phyloP scores from a whole-genome alignment of 2,329 filamentous ascomycete species.

The Cordyceps cateniannulata region DNA sequence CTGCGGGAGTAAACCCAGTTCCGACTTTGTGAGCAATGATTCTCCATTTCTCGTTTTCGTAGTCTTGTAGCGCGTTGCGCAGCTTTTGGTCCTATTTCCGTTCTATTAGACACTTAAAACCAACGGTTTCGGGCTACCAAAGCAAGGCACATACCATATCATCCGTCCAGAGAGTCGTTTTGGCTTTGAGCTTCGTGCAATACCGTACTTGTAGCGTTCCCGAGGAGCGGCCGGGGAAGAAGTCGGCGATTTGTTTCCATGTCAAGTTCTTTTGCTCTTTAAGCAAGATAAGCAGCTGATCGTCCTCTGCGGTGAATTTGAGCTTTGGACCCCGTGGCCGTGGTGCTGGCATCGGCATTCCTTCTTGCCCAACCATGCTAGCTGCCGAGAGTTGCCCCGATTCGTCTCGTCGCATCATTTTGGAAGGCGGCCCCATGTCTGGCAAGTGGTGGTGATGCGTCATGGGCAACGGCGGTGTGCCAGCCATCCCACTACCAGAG shows the following conservation, averaged over 20 bases:
- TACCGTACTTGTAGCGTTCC: slow-evolving; percentile 91
- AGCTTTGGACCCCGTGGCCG: slow-evolving; percentile 81
- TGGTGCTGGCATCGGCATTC: slow-evolving; percentile 79
- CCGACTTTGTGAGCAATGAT: slow-evolving; percentile 88
- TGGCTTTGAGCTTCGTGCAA: slow-evolving; percentile 90
- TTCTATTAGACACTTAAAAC: neutral
- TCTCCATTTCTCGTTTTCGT: slow-evolving; percentile 89
- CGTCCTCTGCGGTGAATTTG: slow-evolving; percentile 90
- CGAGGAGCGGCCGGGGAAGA: slow-evolving; percentile 85
- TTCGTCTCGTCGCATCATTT: slow-evolving; percentile 58
- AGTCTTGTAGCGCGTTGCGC: slow-evolving; percentile 69
- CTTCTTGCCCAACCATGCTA: slow-evolving; percentile 79
- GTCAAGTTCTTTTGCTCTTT: slow-evolving; percentile 94
- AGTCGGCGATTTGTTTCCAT: slow-evolving; percentile 96
- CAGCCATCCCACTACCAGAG: slow-evolving; percentile 21
- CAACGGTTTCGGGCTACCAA: slow-evolving; percentile 16
- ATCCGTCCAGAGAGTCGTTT: slow-evolving; percentile 88
- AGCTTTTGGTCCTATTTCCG: slow-evolving; percentile 66
- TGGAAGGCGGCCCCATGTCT: slow-evolving; percentile 62
- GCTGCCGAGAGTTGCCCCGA: slow-evolving; percentile 53
- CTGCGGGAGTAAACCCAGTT: slow-evolving; percentile 78
- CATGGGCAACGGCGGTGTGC: slow-evolving; percentile 17
- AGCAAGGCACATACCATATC: slow-evolving; percentile 64
- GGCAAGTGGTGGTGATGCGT: slow-evolving; percentile 70
- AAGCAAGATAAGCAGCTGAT: slow-evolving; percentile 77